Base-by-base conservation (phyloP, 2,329 filamentous ascomycete genomes). In the Anthostomella pinea region DNA sequence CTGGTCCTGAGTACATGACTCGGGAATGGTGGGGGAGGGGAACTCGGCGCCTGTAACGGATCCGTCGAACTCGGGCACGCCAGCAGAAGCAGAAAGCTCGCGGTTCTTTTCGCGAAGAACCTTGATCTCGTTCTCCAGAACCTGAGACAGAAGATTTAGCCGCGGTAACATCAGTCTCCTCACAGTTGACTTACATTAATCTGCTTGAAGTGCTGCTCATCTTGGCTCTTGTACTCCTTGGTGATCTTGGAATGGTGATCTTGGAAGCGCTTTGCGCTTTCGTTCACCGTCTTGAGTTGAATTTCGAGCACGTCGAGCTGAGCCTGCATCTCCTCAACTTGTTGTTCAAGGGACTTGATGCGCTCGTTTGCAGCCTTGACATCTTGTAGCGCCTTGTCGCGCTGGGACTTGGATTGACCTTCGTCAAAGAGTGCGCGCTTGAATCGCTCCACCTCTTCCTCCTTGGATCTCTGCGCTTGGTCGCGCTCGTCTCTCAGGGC, bases 171-270 rank as follows among this genome's bases (percentile, higher is more conserved):
- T 25, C 14, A 3, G 9, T 8, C 30, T 16, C 8, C 17, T 9
- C 3, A 9, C n/a, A 7, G 15, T 16, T 21, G 6, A 43, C 54
- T 44, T 51, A 58, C 57, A 21, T 47, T 40, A 16, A 58, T 40
- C 8, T 46, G 35, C n/a, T 45, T 31, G 22, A 30, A 41, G 8
- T 53, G 46, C 10, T 43, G 38, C 22, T 51, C 44, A 27, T 59
- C 56, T 24, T 49, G 46, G 5, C 34, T 21, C 20, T 47, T 41
- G 38, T 44, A 51, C 13, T 49, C 31, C 8, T 41, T 25, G 3
- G 40, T 32, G 3, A 48, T 26, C 24, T 45, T 45, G 7, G 35
- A 21, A 16, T 56, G 50, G 11, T 56, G 44, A 4, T 45, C 34
- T n/a, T 47, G 39, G 26, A 59, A 49, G 3, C 33, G 27, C 18